Conservation (phyloP, 768 basidiomycete species). For the Suillus decipiens region DNA sequence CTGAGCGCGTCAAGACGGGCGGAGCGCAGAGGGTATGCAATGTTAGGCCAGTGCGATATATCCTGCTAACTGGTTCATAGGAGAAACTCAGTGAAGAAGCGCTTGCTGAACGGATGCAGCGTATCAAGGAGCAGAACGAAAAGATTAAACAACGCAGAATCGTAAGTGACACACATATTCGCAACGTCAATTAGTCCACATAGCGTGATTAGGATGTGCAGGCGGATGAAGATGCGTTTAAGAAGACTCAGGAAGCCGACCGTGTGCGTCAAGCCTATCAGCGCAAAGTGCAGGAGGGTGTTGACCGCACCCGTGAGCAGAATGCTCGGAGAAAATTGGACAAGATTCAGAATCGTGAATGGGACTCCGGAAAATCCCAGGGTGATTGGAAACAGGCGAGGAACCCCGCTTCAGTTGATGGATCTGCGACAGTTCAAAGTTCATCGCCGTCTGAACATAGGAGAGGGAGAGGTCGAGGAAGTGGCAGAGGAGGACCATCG, state of each 20-base stretch:
- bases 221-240: conserved; percentile 81
- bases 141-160: conserved; percentile 71
- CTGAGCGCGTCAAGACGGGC: conserved; percentile 82
- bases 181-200: conserved; percentile 8
- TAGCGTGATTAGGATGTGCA: conserved; percentile 60
- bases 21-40: conserved; percentile 65
- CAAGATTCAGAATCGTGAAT: conserved; percentile 76
- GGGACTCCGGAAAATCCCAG: conserved; percentile 74
- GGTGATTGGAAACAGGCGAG: conserved; percentile 21
- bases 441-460: conserved; percentile 21
- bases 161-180: conserved; percentile 38
- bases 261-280: conserved; percentile 55
- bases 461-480: conserved; percentile 33
- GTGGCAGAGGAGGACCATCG: conserved; percentile 30
- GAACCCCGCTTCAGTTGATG: conserved; percentile 11
- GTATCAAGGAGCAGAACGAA: conserved; percentile 72
- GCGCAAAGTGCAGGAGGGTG: conserved; percentile 66
- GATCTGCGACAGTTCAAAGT: conserved; percentile 11
- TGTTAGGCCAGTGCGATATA: background rate
- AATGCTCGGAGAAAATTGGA: conserved; percentile 82
- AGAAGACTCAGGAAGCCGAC: conserved; percentile 66
- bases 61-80: conserved; percentile 37
- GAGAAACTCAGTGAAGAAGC: conserved; percentile 71
- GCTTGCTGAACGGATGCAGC: conserved; percentile 66
- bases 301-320: conserved; percentile 73